Conservation (phyloP, 805 yeast genomes). For the Ogataea sp. region DNA sequence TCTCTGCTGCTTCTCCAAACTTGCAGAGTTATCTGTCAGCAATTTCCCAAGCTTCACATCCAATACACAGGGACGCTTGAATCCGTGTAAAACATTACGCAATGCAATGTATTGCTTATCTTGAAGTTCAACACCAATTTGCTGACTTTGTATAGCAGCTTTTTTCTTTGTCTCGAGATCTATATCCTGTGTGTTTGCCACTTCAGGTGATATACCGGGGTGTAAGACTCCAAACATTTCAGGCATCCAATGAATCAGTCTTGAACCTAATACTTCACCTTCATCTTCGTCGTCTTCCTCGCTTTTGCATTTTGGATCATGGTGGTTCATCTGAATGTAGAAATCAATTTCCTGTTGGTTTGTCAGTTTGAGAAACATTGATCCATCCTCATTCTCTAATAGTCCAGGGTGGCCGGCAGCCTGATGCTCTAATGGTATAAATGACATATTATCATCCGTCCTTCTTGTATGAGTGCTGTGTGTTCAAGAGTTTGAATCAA, state of each 20-base stretch:
- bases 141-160: slow-evolving; percentile 5
- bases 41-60: slow-evolving; percentile 78
- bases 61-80: slow-evolving; percentile 56
- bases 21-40: slow-evolving; percentile 56
- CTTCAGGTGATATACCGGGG: slow-evolving; percentile 31
- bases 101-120: slow-evolving; percentile 48
- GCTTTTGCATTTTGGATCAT: slow-evolving; percentile 16
- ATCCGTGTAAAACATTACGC: slow-evolving; percentile 61
- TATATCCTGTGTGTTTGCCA: slow-evolving; percentile 12
- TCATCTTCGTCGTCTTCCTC: slow-evolving; percentile 2
- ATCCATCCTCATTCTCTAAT: slow-evolving; percentile 51
- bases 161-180: slow-evolving; percentile 4
- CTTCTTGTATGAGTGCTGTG: no score
- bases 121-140: neutral
- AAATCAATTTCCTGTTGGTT: slow-evolving; percentile 64
- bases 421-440: slow-evolving; percentile 42
- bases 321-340: no score
- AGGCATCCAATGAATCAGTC: slow-evolving; percentile 53
- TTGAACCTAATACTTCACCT: slow-evolving; percentile 23
- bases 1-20: slow-evolving; percentile 52
- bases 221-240: slow-evolving; percentile 51
- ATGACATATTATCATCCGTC: slow-evolving; percentile 10
- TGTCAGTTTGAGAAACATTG: slow-evolving; percentile 67
- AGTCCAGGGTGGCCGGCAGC: slow-evolving; percentile 95
- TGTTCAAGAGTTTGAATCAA: no score